Conservation (phyloP, 176 grass and related monocot species). For the Dendrocalamus sinicus region DNA sequence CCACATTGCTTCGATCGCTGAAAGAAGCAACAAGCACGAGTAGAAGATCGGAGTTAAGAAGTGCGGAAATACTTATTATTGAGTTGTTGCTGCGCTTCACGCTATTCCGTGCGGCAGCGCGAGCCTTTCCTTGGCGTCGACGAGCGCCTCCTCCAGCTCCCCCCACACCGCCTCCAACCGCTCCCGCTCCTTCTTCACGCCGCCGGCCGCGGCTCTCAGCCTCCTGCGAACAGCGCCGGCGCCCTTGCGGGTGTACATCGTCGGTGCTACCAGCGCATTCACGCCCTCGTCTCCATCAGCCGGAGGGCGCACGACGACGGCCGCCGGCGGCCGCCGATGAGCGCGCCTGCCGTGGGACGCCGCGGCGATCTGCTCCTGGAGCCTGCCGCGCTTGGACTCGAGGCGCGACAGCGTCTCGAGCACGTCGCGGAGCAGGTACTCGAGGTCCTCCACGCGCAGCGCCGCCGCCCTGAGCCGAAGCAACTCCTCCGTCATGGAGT, state of each 20-base stretch:
- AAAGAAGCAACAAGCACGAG: no score
- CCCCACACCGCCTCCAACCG: neutral
- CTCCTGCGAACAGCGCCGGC: neutral
- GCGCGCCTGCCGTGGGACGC: slow-evolving; percentile 8
- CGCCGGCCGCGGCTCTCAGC: neutral
- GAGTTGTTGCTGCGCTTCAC: no score
- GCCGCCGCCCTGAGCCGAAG: no score
- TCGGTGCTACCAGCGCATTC: no score
- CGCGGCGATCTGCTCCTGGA: slow-evolving; percentile 16
- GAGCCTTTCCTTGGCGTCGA: neutral
- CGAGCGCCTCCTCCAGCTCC: neutral
- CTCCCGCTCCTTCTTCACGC: neutral
- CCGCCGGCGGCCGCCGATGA: neutral
- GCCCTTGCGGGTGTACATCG: neutral
- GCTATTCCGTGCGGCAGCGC: neutral
- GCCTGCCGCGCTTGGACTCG: neutral
- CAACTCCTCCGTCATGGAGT: no score
- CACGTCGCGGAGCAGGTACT: neutral
- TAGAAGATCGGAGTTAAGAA: no score
- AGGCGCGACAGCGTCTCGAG: neutral
- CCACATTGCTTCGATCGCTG: no score
- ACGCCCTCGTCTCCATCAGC: no score
- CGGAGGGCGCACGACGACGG: no score
- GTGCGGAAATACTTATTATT: no score
- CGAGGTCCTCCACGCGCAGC: neutral